These are phyloP conservation scores for Podospora australis DNA, from an alignment of 495 filamentous ascomycete genomes.

Conservation along the genomic window DNA sequence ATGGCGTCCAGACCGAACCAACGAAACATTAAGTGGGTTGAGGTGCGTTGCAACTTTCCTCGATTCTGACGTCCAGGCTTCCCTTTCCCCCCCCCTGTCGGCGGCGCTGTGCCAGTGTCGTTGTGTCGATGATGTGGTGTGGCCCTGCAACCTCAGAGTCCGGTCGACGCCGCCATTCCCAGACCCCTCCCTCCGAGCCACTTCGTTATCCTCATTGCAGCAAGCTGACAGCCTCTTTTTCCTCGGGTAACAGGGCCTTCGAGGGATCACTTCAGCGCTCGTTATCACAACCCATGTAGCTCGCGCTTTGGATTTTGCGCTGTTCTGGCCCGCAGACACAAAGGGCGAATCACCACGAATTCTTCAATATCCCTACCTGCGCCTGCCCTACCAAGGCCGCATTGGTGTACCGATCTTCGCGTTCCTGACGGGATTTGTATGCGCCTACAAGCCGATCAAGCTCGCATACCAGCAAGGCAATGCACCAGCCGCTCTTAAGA, in stretches of 20 bases:
- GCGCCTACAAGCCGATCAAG: slow-evolving; percentile 58
- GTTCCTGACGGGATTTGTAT: slow-evolving; percentile 62
- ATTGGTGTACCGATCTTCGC: slow-evolving; percentile 61
- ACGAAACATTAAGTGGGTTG: slow-evolving; percentile 34
- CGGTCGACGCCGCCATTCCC: not conserved
- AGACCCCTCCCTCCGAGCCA: not conserved
- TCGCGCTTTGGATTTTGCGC: slow-evolving; percentile 49
- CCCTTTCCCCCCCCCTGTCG: not conserved
- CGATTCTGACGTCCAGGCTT: not conserved
- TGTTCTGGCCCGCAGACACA: slow-evolving; percentile 50
- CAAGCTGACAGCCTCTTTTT: slow-evolving; percentile 4
- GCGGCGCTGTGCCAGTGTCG: not conserved
- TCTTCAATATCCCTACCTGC: slow-evolving; percentile 55
- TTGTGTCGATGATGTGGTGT: no score
- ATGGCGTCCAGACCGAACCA: slow-evolving; percentile 14
- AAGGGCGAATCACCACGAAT: slow-evolving; percentile 41
- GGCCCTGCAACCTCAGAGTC: not conserved
- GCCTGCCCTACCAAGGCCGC: slow-evolving; percentile 56
- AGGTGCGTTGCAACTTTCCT: slow-evolving; percentile 19
- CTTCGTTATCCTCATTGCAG: not conserved
- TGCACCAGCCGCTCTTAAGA: slow-evolving; percentile 42
- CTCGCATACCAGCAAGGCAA: slow-evolving; percentile 49
- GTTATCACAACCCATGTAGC: slow-evolving; percentile 60
- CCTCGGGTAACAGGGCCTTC: slow-evolving; percentile 47
- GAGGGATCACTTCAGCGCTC: slow-evolving; percentile 58